Evolutionary conservation across 139 green algal species (phyloP).

Genomic region (Chlorella sp.): DNA sequence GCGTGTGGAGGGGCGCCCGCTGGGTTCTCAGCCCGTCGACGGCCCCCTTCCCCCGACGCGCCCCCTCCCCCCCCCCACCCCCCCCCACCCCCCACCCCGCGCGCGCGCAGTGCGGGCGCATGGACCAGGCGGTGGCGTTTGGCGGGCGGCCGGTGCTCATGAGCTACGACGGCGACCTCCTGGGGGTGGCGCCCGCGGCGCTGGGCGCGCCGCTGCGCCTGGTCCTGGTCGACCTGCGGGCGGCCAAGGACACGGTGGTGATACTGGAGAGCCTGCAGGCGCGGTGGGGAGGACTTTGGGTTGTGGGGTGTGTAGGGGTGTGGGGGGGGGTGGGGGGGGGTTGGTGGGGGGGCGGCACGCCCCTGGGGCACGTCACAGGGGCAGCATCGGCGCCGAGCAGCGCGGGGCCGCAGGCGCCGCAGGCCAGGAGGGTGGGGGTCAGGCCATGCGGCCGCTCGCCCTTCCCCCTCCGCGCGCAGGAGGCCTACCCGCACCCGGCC

Average conservation of each 20-base stretch:
- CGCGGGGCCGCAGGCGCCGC: no score
- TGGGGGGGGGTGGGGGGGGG: neutral
- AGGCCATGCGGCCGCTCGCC: no score
- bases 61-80: neutral
- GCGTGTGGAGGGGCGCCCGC: no score
- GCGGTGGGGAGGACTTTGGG: no score
- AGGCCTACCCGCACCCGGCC: conserved; percentile 45
- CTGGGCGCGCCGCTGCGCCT: conserved; percentile 41
- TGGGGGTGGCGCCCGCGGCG: conserved; percentile 38
- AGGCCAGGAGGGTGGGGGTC: no score
- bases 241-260: conserved; percentile 66
- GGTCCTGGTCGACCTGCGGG: conserved; percentile 50
- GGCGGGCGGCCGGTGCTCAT: conserved; percentile 59
- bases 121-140: conserved; percentile 78
- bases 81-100: neutral
- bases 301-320: neutral
- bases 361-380: no score
- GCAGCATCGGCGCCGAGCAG: no score
- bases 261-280: conserved; percentile 68
- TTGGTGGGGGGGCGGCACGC: no score
- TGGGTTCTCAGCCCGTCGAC: no score
- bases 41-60: no score
- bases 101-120: conserved; percentile 48
- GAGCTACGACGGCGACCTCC: conserved; percentile 62
- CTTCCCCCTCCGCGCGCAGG: neutral